Conservation (phyloP, 2,329 filamentous ascomycete genomes). For the Monilinia laxa region DNA sequence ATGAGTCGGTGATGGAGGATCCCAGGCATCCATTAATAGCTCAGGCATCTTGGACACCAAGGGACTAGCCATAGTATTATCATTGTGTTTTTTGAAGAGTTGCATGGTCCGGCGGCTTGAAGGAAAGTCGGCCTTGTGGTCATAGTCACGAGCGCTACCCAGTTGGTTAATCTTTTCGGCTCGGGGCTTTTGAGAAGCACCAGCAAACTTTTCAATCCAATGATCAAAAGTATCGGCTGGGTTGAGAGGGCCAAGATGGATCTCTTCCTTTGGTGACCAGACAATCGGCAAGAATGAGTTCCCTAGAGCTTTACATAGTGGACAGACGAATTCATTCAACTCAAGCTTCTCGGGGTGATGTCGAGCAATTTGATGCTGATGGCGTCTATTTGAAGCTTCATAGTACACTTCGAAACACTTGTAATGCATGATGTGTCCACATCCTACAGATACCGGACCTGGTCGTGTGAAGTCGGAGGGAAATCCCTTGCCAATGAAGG, state of each 20-base stretch:
- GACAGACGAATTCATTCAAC: constrained; percentile 89
- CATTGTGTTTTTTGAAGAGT: constrained; percentile 36
- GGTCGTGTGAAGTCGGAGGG: constrained; percentile 63
- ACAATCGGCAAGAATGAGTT: constrained; percentile 94
- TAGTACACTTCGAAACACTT: constrained; percentile 92
- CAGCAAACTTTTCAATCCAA: constrained; percentile 31
- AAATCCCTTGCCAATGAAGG: constrained; percentile 88
- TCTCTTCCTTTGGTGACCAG: constrained; percentile 89
- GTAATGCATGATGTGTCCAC: constrained; percentile 98
- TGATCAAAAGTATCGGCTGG: constrained; percentile 58
- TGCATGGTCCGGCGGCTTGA: constrained; percentile 27
- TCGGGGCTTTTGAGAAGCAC: constrained; percentile 22
- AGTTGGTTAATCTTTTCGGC: constrained; percentile 26
- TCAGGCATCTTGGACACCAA: constrained; percentile 36
- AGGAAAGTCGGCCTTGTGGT: constrained; percentile 15
- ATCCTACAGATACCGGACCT: constrained; percentile 85
- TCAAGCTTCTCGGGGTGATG: constrained; percentile 84
- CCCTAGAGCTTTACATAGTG: constrained; percentile 92
- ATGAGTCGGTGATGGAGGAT: constrained; percentile 32
- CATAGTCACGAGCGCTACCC: constrained; percentile 18
- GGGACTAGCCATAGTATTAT: constrained; percentile 28
- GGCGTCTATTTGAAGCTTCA: constrained; percentile 77
- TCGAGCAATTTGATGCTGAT: constrained; percentile 88
- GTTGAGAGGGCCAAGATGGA: constrained; percentile 71
- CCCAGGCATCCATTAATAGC: constrained; percentile 37